Conservation (phyloP, 139 green algal species). For the Astrephomene gubernaculifera region DNA sequence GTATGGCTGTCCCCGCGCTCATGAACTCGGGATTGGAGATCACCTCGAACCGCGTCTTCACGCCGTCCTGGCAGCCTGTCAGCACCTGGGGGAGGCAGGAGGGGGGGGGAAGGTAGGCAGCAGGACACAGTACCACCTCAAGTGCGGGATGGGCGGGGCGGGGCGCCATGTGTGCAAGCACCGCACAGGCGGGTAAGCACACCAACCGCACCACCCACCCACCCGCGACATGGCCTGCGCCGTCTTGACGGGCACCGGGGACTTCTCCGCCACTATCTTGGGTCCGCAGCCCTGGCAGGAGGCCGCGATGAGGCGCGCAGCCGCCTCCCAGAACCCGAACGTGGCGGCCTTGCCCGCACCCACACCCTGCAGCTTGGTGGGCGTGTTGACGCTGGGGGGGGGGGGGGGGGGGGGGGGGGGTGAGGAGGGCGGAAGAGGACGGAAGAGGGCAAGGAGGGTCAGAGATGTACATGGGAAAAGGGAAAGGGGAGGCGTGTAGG, state of each 20-base stretch:
- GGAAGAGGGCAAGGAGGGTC: background rate
- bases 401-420: background rate
- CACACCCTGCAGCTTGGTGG: slow-evolving; percentile 94
- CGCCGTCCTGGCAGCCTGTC: slow-evolving; percentile 55
- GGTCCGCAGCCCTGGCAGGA: slow-evolving; percentile 23
- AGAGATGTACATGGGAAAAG: too few relatives aligned
- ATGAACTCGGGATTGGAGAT: slow-evolving; percentile 93
- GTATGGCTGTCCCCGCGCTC: slow-evolving; percentile 86
- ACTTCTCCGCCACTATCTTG: slow-evolving; percentile 99
- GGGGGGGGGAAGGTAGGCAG: background rate
- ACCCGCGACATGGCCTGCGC: slow-evolving; percentile 96
- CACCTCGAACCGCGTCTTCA: slow-evolving; percentile 88
- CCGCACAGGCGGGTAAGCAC: background rate
- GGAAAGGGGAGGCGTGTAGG: too few relatives aligned
- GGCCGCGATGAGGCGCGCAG: slow-evolving; percentile 90
- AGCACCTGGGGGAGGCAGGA: slow-evolving; percentile 6
- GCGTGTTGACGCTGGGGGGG: slow-evolving; percentile 91
- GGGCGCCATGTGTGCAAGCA: background rate
- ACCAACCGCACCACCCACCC: background rate
- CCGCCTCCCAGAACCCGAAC: slow-evolving; percentile 98
- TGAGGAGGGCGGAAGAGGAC: background rate
- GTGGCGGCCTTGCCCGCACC: slow-evolving; percentile 97
- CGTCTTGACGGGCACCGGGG: slow-evolving; percentile 97
- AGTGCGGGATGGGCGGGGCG: background rate
- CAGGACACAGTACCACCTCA: background rate